Base-by-base conservation (phyloP, 2,329 filamentous ascomycete species). In the Dactylellina haptotyla region DNA sequence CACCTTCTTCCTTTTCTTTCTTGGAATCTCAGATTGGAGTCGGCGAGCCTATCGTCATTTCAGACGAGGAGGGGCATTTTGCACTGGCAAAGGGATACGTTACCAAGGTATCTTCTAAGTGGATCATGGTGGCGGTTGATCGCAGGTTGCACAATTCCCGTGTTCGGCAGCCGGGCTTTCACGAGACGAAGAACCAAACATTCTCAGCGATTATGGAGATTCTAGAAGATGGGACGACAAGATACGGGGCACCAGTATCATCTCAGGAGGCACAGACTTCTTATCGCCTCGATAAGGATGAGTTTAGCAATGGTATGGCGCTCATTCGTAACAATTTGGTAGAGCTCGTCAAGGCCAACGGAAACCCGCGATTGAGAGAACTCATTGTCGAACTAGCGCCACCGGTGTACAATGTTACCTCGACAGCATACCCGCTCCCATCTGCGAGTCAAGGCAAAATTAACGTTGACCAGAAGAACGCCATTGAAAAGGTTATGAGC, bases 271-370 rank as follows among this genome's bases (percentile, higher is more conserved):
- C 86, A 34, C 82, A 87, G 65, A 83, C 85, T 3, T 81, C 86
- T 41, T 99, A 97, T 78, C 90, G 95, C 23, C 84, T 99, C 2
- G 95, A 99, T 81, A 97, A 97, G 80, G 95, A 99, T 78, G 95
- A 99, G 79, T 99, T 99, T 81, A 96, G 92, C 81, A 98, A 96
- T 78, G 95, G 95, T 66, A 96, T 99, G 92, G 93, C 95, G 2
- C 90, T 90, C 28, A 91, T 97, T 48, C 89, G 95, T 59, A 97
- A 97, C 81, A 99, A 98, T 77, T 85, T 99, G 0, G 87, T 98
- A 30, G 91, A 93, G 76, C 87, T 97, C 78, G 98, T 99, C 93
- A 75, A 69, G 28, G 62, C 63, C 16, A 78, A 87, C 96, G 34
- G 88, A 93, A 64, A 66, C 34, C 28, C 69, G 20, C 48, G 69